These are phyloP conservation scores for Mallotus japonicus DNA, from an alignment of 441 rosid species.

Conservation along the genomic window DNA sequence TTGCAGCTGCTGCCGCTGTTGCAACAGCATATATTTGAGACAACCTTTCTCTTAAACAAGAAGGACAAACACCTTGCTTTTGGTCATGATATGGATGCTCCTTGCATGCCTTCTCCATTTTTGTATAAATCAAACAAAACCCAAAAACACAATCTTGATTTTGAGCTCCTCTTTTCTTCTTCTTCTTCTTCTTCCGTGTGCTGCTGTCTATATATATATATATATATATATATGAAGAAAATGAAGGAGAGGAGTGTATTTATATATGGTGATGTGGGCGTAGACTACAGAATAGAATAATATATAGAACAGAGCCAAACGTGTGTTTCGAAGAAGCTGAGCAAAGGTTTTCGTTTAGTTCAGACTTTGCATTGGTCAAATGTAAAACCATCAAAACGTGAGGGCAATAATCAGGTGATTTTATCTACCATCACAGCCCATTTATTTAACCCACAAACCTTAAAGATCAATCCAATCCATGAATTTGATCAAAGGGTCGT, in stretches of 20 bases:
- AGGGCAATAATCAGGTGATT: background rate
- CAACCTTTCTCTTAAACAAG: constrained; percentile 63
- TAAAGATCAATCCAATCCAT: background rate
- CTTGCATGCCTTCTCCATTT: constrained; percentile 39
- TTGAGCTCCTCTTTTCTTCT: background rate
- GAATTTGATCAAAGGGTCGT: background rate
- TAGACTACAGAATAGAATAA: no score
- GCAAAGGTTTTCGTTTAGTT: no score
- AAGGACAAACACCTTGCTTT: constrained; percentile 67
- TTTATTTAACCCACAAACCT: background rate
- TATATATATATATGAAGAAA: no score
- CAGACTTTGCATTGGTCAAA: background rate
- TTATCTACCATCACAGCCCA: background rate
- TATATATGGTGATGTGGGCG: background rate
- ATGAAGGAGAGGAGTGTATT: background rate
- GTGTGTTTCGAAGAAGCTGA: background rate
- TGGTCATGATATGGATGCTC: constrained; percentile 48
- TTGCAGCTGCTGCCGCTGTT: background rate
- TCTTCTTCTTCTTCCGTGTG: no score
- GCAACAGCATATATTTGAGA: constrained; percentile 31
- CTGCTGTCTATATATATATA: background rate
- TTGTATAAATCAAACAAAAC: background rate
- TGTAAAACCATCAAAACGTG: background rate
- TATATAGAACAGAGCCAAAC: background rate
- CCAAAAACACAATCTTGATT: background rate